Evolutionary conservation across 2,329 filamentous ascomycete genomes (phyloP).

Genomic region (Monascus ruber): DNA sequence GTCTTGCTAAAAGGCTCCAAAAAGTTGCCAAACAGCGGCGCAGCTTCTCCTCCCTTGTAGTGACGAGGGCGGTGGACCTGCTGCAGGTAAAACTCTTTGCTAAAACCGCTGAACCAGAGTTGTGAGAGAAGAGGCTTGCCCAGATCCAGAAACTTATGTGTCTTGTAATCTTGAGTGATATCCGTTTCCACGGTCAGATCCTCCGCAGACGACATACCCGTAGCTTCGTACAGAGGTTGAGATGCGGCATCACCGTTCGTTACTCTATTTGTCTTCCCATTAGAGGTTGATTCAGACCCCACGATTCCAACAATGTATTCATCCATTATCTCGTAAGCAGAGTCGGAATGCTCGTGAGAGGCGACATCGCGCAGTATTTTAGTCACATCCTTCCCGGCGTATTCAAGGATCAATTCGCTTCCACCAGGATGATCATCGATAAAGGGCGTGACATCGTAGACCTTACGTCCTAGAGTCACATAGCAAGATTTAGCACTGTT

Average conservation of each 20-base stretch:
- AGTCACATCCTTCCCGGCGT: constrained; percentile 75
- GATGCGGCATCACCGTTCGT: constrained; percentile 15
- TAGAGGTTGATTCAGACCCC: constrained; percentile 45
- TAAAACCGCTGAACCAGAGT: constrained; percentile 78
- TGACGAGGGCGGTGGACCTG: constrained; percentile 93
- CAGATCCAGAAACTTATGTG: constrained; percentile 88
- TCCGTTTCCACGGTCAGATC: constrained; percentile 85
- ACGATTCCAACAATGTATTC: constrained; percentile 79
- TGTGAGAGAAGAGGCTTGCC: constrained; percentile 75
- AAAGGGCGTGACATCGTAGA: constrained; percentile 92
- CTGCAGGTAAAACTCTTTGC: constrained; percentile 91
- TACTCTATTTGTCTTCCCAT: constrained; percentile 23
- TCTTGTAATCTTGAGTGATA: constrained; percentile 61
- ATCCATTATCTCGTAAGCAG: constrained; percentile 91
- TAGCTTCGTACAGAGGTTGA: constrained; percentile 40
- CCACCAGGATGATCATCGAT: constrained; percentile 85
- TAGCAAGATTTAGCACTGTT: constrained; percentile 77
- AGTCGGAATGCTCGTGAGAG: constrained; percentile 78
- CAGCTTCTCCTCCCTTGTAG: constrained; percentile 85
- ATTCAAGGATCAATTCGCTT: constrained; percentile 75
- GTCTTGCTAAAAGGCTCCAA: constrained; percentile 95
- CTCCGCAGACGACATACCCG: constrained; percentile 80
- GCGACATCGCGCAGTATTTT: constrained; percentile 70
- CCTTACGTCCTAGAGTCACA: constrained; percentile 77
- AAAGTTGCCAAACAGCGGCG: constrained; percentile 93